Evolutionary conservation across 2,329 filamentous ascomycete species (phyloP), one percentile per base, ranked within the genome.

Genomic region (Cercospora berteroae): DNA sequence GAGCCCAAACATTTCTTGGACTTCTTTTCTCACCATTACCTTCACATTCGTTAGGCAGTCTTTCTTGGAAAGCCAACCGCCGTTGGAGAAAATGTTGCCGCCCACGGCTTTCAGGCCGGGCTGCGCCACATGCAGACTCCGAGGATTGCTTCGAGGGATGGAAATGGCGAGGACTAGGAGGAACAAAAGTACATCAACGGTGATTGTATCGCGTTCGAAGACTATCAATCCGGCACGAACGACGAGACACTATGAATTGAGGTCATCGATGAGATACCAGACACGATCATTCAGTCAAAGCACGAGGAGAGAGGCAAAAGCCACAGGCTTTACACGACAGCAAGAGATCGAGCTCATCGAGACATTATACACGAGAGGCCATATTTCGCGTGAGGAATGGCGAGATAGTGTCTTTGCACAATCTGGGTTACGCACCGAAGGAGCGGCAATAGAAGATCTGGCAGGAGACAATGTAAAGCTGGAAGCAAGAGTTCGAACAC

Each of bases 371-470:
- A 67, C 66, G 13, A 58, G 61, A 20, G 71, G 71, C 3, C 62
- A 65, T 6, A 71, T 72, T 31, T 62, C 67, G 27, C 27, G 66
- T n/a, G 66, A 68, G 2, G 71, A 72, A 39, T 72, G 71, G 71
- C 58, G 71, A 62, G 60, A 66, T 16, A 68, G 63, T 63, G 68
- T 70, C 3, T 68, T 67, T 44, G 52, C 63, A 7, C 67, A 69
- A 36, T 57, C 68, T 33, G 69, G 71, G 4, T 25, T 72, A 50
- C 50, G 63, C 23, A 63, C 62, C 10, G 18, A 63, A 55, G 63
- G 25, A 20, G 31, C 60, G 27, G 48, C 44, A 42, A 55, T 64
- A 31, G 50, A 64, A 23, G 52, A 58, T 29, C n/a, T 64, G 20
- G 31, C 29, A 27, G 59, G 61, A 23, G 65, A 56, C 25, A 67